Base-by-base conservation (phyloP, 148 eudicot genomes). In the Cornus suecica region DNA sequence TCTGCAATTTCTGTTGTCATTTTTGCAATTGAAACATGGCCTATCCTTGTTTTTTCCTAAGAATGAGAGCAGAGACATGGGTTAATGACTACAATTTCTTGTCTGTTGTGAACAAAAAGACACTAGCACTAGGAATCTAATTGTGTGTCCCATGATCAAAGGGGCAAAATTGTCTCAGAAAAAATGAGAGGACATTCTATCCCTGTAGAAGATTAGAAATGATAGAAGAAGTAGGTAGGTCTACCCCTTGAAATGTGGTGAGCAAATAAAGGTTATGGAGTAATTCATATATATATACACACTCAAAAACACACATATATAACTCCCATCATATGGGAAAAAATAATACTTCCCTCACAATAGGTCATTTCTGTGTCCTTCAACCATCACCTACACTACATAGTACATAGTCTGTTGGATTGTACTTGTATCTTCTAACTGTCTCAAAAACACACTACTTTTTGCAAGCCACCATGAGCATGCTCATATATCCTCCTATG, bases 151-250 rank as follows among this genome's bases (percentile, higher is more conserved):
- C 54, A 48, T 48, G 56, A 24, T 23, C 7, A 8, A 68, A 52
- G 72, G 72, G 72, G 61, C 26, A 69, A 10, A 69, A 45, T 16
- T n/a, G 72, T 69, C 58, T 4, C 28, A 45, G 3, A 69, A 51
- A 69, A 69, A 42, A 25, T 42, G 72, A 42, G 72, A 69, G 72
- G 16, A 37, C 42, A 37, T 37, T 37, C 42, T 37, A 37, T 6
- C 9, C 42, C 42, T 37, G 42, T 37, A 37, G 42, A 37, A 37
- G 42, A 37, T 37, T 6, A 37, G 42, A 69, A 42, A 42, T 69
- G 72, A 69, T 54, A 42, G 16, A 42, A 18, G 20, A 20, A 18
- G 2, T 11, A 66, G 29, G 30, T 4, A 66, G 7, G 20, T 41
- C 0, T 7, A n/a, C 37, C 10, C 13, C 15, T 4, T 28, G 20